Evolutionary conservation across 2,329 filamentous ascomycete species (phyloP), one percentile per base, ranked within the genome.

Genomic region (Myriosclerotinia curreyana): DNA sequence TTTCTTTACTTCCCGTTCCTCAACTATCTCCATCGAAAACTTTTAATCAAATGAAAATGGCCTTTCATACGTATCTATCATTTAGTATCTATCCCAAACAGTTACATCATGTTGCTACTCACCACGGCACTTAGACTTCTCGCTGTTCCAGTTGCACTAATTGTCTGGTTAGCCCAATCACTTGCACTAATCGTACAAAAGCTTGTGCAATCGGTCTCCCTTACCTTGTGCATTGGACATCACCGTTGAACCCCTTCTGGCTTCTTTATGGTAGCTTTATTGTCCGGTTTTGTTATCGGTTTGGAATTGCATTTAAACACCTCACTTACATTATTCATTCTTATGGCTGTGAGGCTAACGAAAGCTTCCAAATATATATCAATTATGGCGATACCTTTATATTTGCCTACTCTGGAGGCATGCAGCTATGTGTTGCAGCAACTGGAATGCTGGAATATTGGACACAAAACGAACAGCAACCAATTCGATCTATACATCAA

Each of bases 231-330:
- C 51, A 22, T 8, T 62, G n/a, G 15, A 9, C 40, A 25, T 62
- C 51, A 6, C 51, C 51, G 6, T 50, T 62, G n/a, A 50, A 62
- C 0, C 34, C 60, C 12, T 15, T 62, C 11, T 62, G 51, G 60
- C 51, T 62, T 36, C 22, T 50, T 5, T 62, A 62, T n/a, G 51
- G 60, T 3, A 62, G 60, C 17, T 62, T 42, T 8, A 25, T 62
- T 40, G 31, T 62, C 1, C 51, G 51, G 12, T 7, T 55, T 15
- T 55, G 50, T 28, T 25, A 28, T 12, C 51, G 51, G 6, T 11
- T 62, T 9, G 50, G 60, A 0, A 48, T 62, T n/a, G 40, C 38
- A 40, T 36, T 38, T 3, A 42, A 62, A 2, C 49, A 55, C 12
- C 28, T 55, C 60, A 38, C 38, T 12, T 28, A 28, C n/a, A n/a